Base-by-base conservation (phyloP, 2,329 filamentous ascomycete genomes). In the Claviceps quebecensis region DNA sequence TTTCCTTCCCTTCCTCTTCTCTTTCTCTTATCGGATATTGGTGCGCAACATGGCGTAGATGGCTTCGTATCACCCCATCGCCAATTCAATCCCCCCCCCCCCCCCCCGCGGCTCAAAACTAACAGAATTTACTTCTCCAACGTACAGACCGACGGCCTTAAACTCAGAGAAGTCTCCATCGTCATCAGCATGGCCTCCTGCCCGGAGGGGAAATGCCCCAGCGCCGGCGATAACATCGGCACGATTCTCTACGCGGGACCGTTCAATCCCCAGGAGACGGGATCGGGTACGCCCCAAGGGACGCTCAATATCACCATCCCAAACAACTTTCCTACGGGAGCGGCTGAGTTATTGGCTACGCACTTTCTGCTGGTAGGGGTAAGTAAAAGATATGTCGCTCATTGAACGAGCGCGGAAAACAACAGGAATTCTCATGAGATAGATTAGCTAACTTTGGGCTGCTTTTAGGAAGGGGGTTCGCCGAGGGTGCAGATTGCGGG, bases 181-280 rank as follows among this genome's bases (percentile, higher is more conserved):
- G 48, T 50, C 43, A 11, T 53, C 5, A 53, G 48, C 52, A 40
- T 53, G 26, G 26, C 50, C 14, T 22, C 48, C 26, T 53, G 52
- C 17, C 52, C 52, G 0, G 13, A 26, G 1, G 16, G 22, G 8
- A 13, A 14, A 1, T 50, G 52, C 16, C 48, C 48, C 37, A 40
- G 45, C 13, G 45, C 38, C 1, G 48, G 48, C 44, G 44, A 45
- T 2, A 38, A 36, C 22, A 37, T 50, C n/a, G 52, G 52, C 39
- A 48, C 26, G 8, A 14, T 50, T 13, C 39, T 53, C 4, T 48
- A 47, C 17, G 2, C 37, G 1, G 51, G 51, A 4, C n/a, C 38
- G 1, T 53, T 50, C 14, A 5, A 47, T 3, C 51, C 51, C 13
- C 13, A 7, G n/a, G 48, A 11, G 13, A 1, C 8, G 19, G 14